Base-by-base conservation (phyloP, 495 filamentous ascomycete species). In the Chaetomium tenue region DNA sequence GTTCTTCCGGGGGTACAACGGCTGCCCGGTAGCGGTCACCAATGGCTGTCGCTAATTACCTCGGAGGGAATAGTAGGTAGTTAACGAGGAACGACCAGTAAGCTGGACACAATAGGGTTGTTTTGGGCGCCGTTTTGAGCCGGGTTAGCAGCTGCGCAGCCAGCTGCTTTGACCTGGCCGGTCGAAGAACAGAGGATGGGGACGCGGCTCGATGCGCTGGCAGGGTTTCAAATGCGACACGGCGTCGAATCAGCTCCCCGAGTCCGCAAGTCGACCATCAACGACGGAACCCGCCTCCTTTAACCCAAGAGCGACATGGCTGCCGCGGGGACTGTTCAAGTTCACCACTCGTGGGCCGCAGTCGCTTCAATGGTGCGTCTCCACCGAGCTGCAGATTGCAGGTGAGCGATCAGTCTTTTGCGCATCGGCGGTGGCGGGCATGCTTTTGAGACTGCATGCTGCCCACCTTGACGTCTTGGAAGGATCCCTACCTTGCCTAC, bases 151-250 rank as follows among this genome's bases (percentile, higher is more conserved):
- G 47, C 63, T 58, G 51, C 60, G 48, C 54, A 64, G 52, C 55
- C 50, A 64, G 51, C 55, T 44, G 26, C 54, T 54, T 26, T 30
- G 56, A 25, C 23, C 52, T 37, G 33, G 33, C 33, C 33, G 33
- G 33, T 52, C 37, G 48, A 64, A 64, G 61, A 66, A 64, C 59
- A 65, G 63, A 66, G 63, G 68, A 67, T 58, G 64, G 60, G 60
- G 62, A 40, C 20, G 65, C 67, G 68, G 65, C 56, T 69, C 65
- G 61, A 71, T 74, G 70, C 68, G 72, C 68, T 74, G 72, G 70
- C 72, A 71, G 54, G 71, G 72, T 74, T 74, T 74, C 72, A 72
- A 70, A 66, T 67, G 66, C 67, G 66, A 47, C 50, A 7, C 61
- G 39, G 51, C 62, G 58, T 68, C 72, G 58, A 71, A 74, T 70